Conservation (phyloP, 2,329 filamentous ascomycete species). For the Verticillium nubilum region DNA sequence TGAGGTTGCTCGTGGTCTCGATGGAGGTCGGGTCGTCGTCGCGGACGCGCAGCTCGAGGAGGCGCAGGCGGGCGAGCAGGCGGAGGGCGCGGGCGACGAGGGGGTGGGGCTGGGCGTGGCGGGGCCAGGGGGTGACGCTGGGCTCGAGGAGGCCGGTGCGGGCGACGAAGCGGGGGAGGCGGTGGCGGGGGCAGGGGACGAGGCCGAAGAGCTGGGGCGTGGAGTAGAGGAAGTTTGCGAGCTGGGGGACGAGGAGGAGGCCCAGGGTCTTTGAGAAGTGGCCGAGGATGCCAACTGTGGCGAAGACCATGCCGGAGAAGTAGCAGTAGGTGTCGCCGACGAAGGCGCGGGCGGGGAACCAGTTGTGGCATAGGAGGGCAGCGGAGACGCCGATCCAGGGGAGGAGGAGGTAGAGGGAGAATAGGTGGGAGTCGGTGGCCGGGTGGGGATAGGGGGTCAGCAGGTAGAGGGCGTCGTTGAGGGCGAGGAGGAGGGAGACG, state of each 20-base stretch:
- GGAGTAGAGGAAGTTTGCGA: slow-evolving; percentile 96
- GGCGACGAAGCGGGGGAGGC: slow-evolving; percentile 83
- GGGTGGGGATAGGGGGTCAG: slow-evolving; percentile 81
- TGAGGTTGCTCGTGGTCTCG: slow-evolving; percentile 81
- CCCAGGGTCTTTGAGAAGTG: slow-evolving; percentile 98
- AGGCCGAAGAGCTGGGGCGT: slow-evolving; percentile 85
- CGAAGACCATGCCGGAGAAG: slow-evolving; percentile 98
- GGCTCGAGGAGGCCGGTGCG: slow-evolving; percentile 81
- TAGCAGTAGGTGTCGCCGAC: slow-evolving; percentile 99
- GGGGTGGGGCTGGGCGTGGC: slow-evolving; percentile 61
- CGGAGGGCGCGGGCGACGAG: slow-evolving; percentile 60
- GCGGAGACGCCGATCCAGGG: slow-evolving; percentile 91
- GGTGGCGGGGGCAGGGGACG: slow-evolving; percentile 87
- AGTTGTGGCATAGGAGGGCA: slow-evolving; percentile 85
- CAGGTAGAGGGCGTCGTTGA: slow-evolving; percentile 88
- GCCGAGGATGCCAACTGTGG: slow-evolving; percentile 90
- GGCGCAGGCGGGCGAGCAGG: slow-evolving; percentile 59
- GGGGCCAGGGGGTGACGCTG: slow-evolving; percentile 70
- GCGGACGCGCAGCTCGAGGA: slow-evolving; percentile 57
- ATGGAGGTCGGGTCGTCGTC: slow-evolving; percentile 62
- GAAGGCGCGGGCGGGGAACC: slow-evolving; percentile 92
- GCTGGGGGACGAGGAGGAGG: slow-evolving; percentile 84
- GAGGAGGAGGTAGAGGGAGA: slow-evolving; percentile 90
- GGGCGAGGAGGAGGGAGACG: slow-evolving; percentile 73
- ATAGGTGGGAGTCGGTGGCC: slow-evolving; percentile 90